Conservation (phyloP, 495 filamentous ascomycete genomes). For the Peziza echinospora region DNA sequence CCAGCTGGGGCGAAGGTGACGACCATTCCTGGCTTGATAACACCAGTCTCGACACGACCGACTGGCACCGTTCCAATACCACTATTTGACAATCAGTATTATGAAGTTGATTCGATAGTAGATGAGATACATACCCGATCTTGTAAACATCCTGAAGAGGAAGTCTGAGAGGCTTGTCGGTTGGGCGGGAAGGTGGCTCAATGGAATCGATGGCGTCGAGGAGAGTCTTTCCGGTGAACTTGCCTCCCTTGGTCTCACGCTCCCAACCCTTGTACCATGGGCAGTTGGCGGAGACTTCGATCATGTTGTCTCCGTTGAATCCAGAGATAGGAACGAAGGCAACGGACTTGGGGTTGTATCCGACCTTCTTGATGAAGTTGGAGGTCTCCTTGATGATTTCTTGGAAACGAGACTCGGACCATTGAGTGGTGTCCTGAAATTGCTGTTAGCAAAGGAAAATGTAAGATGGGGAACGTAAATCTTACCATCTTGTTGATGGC, state of each 20-base stretch:
- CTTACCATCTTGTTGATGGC: conserved; percentile 95
- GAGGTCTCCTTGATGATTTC: conserved; percentile 99
- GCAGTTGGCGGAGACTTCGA: conserved; percentile 76
- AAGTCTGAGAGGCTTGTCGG: conserved; percentile 96
- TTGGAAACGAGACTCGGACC: conserved; percentile 86
- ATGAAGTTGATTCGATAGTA: too few species aligned
- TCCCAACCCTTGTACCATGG: conserved; percentile 99
- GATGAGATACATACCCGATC: conserved; percentile 38
- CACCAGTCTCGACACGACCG: conserved; percentile 99
- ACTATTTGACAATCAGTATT: too few species aligned
- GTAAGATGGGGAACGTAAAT: too few species aligned
- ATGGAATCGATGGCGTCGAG: conserved; percentile 97
- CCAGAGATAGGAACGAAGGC: conserved; percentile 99
- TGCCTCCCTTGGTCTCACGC: conserved; percentile 91
- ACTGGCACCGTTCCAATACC: conserved; percentile 99
- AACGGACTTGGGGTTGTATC: conserved; percentile 97
- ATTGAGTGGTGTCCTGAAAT: conserved; percentile 77
- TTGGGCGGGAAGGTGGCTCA: conserved; percentile 75
- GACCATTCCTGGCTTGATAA: conserved; percentile 95
- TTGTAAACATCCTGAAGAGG: conserved; percentile 99
- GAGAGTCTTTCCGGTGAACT: conserved; percentile 86
- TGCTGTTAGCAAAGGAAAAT: too few species aligned
- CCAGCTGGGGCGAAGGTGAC: conserved; percentile 88
- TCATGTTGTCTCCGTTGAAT: conserved; percentile 99
- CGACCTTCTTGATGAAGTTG: conserved; percentile 99